These are phyloP conservation scores for Suhomyces bolitotheri DNA, from an alignment of 1,139 yeast species.

Conservation along the genomic window DNA sequence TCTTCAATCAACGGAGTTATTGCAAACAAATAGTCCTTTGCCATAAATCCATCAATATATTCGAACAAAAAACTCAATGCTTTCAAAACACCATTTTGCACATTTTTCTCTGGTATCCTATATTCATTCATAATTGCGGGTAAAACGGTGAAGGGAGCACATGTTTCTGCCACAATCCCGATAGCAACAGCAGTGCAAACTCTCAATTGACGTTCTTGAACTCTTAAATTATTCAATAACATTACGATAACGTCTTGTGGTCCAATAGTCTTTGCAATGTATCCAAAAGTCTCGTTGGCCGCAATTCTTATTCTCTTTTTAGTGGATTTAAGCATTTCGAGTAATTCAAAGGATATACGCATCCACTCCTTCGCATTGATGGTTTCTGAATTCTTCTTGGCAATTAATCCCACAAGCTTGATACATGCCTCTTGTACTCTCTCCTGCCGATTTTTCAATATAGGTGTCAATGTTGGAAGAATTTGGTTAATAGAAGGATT, in stretches of 20 bases:
- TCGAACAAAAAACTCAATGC: constrained; percentile 93
- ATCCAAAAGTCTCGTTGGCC: constrained; percentile 90
- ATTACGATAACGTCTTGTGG: constrained; percentile 94
- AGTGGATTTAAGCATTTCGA: constrained; percentile 88
- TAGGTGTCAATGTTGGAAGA: constrained; percentile 87
- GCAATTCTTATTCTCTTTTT: constrained; percentile 76
- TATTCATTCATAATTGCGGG: constrained; percentile 98
- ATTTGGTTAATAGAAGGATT: constrained; percentile 86
- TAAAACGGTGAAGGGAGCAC: constrained; percentile 91
- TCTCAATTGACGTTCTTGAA: constrained; percentile 93
- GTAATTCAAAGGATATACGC: constrained; percentile 88
- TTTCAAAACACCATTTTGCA: constrained; percentile 92
- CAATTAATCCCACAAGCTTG: constrained; percentile 78
- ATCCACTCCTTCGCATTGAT: constrained; percentile 97
- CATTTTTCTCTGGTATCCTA: constrained; percentile 87
- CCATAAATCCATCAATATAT: constrained; percentile 73
- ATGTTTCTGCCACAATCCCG: constrained; percentile 92
- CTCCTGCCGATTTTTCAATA: constrained; percentile 84
- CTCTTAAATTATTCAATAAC: constrained; percentile 77
- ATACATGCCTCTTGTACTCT: constrained; percentile 89
- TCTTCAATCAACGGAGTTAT: constrained; percentile 82
- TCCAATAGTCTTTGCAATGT: constrained; percentile 89
- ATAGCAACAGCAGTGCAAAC: constrained; percentile 98
- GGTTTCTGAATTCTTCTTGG: constrained; percentile 78
- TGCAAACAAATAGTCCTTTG: constrained; percentile 81